phyloP scores from a whole-genome alignment of 2,329 filamentous ascomycete genomes.

The Fusarium compactum region DNA sequence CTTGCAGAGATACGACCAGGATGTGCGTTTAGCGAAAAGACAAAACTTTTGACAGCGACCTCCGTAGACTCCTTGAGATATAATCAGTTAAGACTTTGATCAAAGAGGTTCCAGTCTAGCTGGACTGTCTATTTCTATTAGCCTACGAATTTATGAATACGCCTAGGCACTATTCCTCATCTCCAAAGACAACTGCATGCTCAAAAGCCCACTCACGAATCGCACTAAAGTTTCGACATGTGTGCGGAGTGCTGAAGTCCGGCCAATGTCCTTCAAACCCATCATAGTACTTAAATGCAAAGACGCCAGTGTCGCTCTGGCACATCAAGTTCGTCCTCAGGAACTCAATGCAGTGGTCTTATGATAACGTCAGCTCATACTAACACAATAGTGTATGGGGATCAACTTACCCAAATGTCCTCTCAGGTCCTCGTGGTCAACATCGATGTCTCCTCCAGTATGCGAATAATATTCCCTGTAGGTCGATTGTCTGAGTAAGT shows the following conservation, averaged over 20 bases:
- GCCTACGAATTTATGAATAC: accelerated
- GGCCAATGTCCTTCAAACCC: slow-evolving; percentile 65
- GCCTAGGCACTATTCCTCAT: slow-evolving; percentile 55
- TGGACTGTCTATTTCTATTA: neutral
- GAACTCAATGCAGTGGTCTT: slow-evolving; percentile 51
- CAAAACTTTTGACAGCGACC: no score
- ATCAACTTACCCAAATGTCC: slow-evolving; percentile 32
- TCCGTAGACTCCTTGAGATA: no score
- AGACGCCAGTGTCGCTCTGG: slow-evolving; percentile 66
- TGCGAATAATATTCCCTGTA: slow-evolving; percentile 63
- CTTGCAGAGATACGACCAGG: no score
- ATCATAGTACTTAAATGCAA: slow-evolving; percentile 64
- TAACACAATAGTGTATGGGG: accelerated
- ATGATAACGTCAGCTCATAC: neutral
- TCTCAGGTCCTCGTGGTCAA: slow-evolving; percentile 41
- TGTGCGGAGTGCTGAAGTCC: slow-evolving; percentile 65
- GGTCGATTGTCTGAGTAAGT: slow-evolving; percentile 61
- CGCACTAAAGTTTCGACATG: slow-evolving; percentile 66
- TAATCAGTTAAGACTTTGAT: no score
- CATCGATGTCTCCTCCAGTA: slow-evolving; percentile 62
- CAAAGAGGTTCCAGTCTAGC: no score
- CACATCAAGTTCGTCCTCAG: slow-evolving; percentile 66
- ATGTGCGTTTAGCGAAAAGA: no score
- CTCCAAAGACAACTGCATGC: slow-evolving; percentile 59
- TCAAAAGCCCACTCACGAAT: slow-evolving; percentile 65